A percentile compares a stretch with the other conserved stretches of the same genome.
Evolutionary conservation across 1,284 basidiomycete genomes (phyloP).

Genomic region (Filobasidium uniguttulatum): DNA sequence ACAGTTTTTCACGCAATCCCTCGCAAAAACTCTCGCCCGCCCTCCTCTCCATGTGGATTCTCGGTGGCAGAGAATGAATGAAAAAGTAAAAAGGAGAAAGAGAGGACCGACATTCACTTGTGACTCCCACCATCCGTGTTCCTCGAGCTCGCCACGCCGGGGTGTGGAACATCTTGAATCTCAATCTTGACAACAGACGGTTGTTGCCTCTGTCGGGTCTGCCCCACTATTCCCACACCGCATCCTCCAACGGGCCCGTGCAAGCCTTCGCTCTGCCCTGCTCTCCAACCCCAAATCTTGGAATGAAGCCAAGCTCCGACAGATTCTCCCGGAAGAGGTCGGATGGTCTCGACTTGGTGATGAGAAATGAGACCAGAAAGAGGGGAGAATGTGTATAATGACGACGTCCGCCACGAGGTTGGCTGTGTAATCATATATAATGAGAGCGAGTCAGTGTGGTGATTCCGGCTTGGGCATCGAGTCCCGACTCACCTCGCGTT

Average conservation of each 20-base stretch:
- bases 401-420: conserved; percentile 30
- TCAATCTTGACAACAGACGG: conserved; percentile 2
- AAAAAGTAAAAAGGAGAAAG: not conserved
- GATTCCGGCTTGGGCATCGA: conserved; percentile 17
- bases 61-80: too few species aligned
- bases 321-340: conserved; percentile 36
- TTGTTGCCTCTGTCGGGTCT: not conserved
- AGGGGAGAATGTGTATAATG: conserved; percentile 37
- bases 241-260: conserved; percentile 4
- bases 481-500: conserved; percentile 1
- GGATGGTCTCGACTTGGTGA: conserved; percentile 37
- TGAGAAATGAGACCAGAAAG: conserved; percentile 30
- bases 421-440: not conserved
- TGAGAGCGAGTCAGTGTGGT: not conserved
- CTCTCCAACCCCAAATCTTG: conserved; percentile 25
- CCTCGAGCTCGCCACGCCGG: too few species aligned
- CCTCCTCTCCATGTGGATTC: not conserved
- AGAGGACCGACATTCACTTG: not conserved
- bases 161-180: conserved; percentile 1
- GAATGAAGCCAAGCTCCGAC: conserved; percentile 33
- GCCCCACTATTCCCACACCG: too few species aligned
- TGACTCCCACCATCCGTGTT: too few species aligned
- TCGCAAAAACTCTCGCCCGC: not conserved
- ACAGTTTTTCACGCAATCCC: not conserved
- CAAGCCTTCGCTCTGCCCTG: conserved; percentile 1